Base-by-base conservation (phyloP, 1,284 basidiomycete genomes). In the Schizophyllum amplum region DNA sequence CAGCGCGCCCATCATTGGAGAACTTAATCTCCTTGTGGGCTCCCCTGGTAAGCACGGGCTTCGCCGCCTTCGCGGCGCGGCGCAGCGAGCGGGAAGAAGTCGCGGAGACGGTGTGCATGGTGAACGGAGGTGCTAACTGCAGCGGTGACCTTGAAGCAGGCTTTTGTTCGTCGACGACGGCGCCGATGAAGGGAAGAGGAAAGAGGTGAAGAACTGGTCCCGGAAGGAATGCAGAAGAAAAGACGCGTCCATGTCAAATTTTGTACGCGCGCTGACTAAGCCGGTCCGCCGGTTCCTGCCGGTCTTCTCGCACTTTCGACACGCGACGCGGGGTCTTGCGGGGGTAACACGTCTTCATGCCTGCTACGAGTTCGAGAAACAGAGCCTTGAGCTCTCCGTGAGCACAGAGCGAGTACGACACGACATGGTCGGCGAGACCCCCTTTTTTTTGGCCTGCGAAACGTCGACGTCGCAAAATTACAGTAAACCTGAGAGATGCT, bases 1-100 rank as follows among this genome's bases (percentile, higher is more conserved):
- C 84, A 51, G 94, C 92, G 63, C 96, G 84, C 59, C 94, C 94
- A 63, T 96, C 92, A 74, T 98, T 95, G 69, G 90, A 92, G 75
- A 98, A 98, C 79, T 92, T 90, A 73, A 98, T 92, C 71, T 97
- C 94, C 84, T 97, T 95, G 81, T 93, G 90, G 25, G 85, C 86
- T 63, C 90, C 89, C 64, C 90, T 87, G 47, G 71, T 68, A 26
- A 77, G 64, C n/a, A 70, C 61, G 55, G 74, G 72, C 64, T 71
- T 71, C 20, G 69, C 73, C 60, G 72, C 74, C 50, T 70, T 63
- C 47, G 74, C 75, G 51, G 72, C 75, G 64, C 75, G 72, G 58
- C 76, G 76, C 66, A 79, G 69, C 66, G 76, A 72, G 64, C 72
- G 66, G 22, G 76, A 71, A 46, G 77, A 76, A 26, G 71, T 68